phyloP scores from a whole-genome alignment of 352 stramenopile genomes.

The Globisporangium spiculum region DNA sequence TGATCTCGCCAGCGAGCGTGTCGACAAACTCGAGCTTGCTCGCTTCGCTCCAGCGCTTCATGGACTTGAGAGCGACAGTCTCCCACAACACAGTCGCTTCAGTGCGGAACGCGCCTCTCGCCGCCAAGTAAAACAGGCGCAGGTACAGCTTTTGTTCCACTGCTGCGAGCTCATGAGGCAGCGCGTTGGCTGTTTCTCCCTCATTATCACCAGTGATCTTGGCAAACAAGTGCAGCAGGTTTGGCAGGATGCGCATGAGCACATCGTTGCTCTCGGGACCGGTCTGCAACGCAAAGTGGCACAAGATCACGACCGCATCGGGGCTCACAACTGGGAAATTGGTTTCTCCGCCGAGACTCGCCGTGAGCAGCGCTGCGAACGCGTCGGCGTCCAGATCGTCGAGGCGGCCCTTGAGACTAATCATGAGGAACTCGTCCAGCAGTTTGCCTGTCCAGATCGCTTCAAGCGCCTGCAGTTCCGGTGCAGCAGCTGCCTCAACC shows the following conservation, averaged over 20 bases:
- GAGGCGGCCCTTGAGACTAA: slow-evolving; percentile 69
- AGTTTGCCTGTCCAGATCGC: slow-evolving; percentile 75
- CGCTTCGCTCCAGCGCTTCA: slow-evolving; percentile 38
- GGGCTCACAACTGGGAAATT: slow-evolving; percentile 55
- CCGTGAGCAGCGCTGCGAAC: slow-evolving; percentile 49
- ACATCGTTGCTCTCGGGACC: slow-evolving; percentile 33
- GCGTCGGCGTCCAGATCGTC: slow-evolving; percentile 54
- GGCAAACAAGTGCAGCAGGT: slow-evolving; percentile 53
- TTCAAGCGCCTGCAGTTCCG: slow-evolving; percentile 29
- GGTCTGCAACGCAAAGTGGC: slow-evolving; percentile 60
- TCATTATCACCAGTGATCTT: slow-evolving; percentile 25
- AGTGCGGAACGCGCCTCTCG: slow-evolving; percentile 41
- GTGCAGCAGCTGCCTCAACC: background rate
- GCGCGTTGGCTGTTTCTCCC: slow-evolving; percentile 1
- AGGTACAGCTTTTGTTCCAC: slow-evolving; percentile 56
- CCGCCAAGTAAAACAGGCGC: slow-evolving; percentile 58
- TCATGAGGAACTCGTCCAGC: slow-evolving; percentile 78
- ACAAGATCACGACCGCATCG: slow-evolving; percentile 69
- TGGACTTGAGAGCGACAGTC: slow-evolving; percentile 29
- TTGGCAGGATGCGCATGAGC: slow-evolving; percentile 57
- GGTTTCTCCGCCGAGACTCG: slow-evolving; percentile 45
- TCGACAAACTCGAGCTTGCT: slow-evolving; percentile 38
- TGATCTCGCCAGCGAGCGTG: slow-evolving; percentile 50
- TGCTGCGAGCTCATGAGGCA: slow-evolving; percentile 49
- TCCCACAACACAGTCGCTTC: slow-evolving; percentile 55